Percentiles rank a stretch among this genome's conserved stretches.
Evolutionary conservation across 208 protist genomes (phyloP).

Genomic region (Crithidia mellificae): DNA sequence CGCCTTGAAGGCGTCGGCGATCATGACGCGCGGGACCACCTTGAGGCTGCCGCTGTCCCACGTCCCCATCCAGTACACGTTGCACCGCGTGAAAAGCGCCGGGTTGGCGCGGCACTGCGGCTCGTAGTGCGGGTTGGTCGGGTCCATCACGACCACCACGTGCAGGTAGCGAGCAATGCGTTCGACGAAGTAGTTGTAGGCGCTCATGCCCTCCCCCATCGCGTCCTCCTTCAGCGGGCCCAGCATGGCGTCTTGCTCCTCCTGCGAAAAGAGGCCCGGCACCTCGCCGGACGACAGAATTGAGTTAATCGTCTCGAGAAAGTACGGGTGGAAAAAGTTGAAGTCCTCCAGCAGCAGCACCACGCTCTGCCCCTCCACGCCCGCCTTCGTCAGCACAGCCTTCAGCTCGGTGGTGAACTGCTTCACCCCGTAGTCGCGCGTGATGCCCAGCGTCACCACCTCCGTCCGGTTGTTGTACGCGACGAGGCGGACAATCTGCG

Average conservation of each 20-base stretch:
- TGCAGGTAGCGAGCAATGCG: slow-evolving; percentile 93
- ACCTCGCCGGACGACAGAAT: slow-evolving; percentile 96
- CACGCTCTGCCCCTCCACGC: slow-evolving; percentile 87
- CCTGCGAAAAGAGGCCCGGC: slow-evolving; percentile 94
- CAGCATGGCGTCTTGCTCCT: slow-evolving; percentile 96
- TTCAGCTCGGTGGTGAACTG: slow-evolving; percentile 95
- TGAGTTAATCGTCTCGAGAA: slow-evolving; percentile 96
- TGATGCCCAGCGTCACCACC: slow-evolving; percentile 90
- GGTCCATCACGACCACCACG: slow-evolving; percentile 95
- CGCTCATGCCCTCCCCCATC: slow-evolving; percentile 74
- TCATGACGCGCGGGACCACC: slow-evolving; percentile 87
- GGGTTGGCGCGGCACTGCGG: slow-evolving; percentile 94
- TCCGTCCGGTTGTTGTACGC: slow-evolving; percentile 91
- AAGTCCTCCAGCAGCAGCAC: slow-evolving; percentile 96
- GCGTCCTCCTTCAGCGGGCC: slow-evolving; percentile 92
- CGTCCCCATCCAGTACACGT: slow-evolving; percentile 95
- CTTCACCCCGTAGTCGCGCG: slow-evolving; percentile 92
- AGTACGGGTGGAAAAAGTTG: slow-evolving; percentile 89
- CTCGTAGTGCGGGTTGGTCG: slow-evolving; percentile 92
- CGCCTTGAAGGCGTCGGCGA: slow-evolving; percentile 77
- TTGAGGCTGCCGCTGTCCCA: slow-evolving; percentile 92
- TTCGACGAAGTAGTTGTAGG: slow-evolving; percentile 91
- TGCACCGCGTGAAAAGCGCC: slow-evolving; percentile 95
- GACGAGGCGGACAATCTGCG: slow-evolving; percentile 91
- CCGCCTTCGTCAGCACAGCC: slow-evolving; percentile 85